Conservation (phyloP, 2,329 filamentous ascomycete species). For the Pseudocercospora pini-densiflorae region DNA sequence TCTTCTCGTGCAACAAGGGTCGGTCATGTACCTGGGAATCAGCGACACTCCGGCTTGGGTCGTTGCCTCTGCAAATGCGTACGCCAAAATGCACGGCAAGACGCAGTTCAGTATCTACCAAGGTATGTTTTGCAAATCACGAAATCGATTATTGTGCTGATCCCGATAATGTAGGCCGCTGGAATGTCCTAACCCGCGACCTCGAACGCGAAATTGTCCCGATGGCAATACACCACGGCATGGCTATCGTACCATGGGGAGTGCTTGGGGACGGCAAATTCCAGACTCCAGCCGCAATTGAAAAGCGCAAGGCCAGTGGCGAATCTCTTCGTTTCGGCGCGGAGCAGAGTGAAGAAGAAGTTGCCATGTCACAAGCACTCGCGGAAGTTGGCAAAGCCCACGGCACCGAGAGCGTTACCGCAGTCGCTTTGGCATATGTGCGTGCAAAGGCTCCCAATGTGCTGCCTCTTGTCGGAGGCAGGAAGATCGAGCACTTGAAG, state of each 20-base stretch:
- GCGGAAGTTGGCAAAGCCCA: slow-evolving; percentile 64
- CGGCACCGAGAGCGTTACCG: slow-evolving; percentile 57
- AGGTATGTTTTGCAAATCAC: slow-evolving; percentile 36
- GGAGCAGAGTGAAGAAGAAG: slow-evolving; percentile 54
- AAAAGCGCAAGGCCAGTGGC: slow-evolving; percentile 27
- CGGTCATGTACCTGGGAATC: slow-evolving; percentile 70
- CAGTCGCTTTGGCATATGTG: slow-evolving; percentile 69
- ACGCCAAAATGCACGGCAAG: slow-evolving; percentile 71
- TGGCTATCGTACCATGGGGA: slow-evolving; percentile 62
- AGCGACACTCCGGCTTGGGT: slow-evolving; percentile 71
- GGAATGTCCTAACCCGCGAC: slow-evolving; percentile 65
- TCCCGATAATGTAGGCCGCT: slow-evolving; percentile 46
- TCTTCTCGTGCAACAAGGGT: slow-evolving; percentile 61
- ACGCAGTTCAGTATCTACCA: slow-evolving; percentile 72
- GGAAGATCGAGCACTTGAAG: slow-evolving; percentile 71
- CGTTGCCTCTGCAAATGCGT: slow-evolving; percentile 26
- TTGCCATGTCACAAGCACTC: slow-evolving; percentile 60
- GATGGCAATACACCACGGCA: slow-evolving; percentile 66
- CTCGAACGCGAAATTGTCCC: slow-evolving; percentile 59
- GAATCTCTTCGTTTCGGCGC: slow-evolving; percentile 14
- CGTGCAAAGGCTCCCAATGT: slow-evolving; percentile 68
- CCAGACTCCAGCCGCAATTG: slow-evolving; percentile 40
- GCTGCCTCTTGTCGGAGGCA: slow-evolving; percentile 74
- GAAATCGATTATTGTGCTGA: too few relatives aligned
- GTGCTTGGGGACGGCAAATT: slow-evolving; percentile 54